Evolutionary conservation across 2,329 filamentous ascomycete species (phyloP).

Genomic region (Curvularia spicifera): DNA sequence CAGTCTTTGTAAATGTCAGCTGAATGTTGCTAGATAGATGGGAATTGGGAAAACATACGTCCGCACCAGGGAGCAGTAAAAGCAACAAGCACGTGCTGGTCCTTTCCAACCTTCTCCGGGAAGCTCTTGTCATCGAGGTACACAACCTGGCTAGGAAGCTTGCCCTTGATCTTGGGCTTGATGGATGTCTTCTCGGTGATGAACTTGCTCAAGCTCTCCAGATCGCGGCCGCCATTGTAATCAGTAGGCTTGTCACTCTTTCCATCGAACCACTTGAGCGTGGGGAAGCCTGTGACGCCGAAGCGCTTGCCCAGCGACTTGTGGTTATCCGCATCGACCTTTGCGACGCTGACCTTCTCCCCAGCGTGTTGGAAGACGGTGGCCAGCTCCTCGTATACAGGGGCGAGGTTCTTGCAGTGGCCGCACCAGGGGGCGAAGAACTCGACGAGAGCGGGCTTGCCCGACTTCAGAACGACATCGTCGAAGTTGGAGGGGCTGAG

Average conservation of each 20-base stretch:
- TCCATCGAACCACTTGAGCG: constrained; percentile 96
- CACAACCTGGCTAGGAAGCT: constrained; percentile 75
- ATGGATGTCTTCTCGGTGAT: constrained; percentile 86
- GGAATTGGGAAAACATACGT: constrained; percentile 68
- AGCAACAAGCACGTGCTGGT: constrained; percentile 90
- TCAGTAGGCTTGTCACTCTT: constrained; percentile 85
- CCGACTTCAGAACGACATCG: constrained; percentile 82
- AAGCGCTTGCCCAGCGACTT: constrained; percentile 83
- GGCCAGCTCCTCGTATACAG: constrained; percentile 91
- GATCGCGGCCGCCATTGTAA: constrained; percentile 84
- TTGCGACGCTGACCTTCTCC: constrained; percentile 84
- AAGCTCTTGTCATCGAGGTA: constrained; percentile 83
- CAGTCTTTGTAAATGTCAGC: constrained; percentile 70
- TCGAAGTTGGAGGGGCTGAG: constrained; percentile 93
- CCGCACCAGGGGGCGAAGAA: constrained; percentile 99
- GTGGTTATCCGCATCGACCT: constrained; percentile 94
- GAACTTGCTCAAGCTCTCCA: constrained; percentile 83
- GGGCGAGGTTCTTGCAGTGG: constrained; percentile 97
- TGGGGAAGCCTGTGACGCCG: constrained; percentile 92
- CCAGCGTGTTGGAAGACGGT: constrained; percentile 73
- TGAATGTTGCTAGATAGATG: neutral
- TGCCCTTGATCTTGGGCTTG: constrained; percentile 77
- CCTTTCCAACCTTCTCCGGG: constrained; percentile 75
- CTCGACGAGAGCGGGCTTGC: constrained; percentile 94
- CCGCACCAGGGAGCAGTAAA: constrained; percentile 99